A percentile compares a stretch with the other conserved stretches of the same genome.
phyloP scores from a whole-genome alignment of 768 basidiomycete species.

The Tulasnella sp. region DNA sequence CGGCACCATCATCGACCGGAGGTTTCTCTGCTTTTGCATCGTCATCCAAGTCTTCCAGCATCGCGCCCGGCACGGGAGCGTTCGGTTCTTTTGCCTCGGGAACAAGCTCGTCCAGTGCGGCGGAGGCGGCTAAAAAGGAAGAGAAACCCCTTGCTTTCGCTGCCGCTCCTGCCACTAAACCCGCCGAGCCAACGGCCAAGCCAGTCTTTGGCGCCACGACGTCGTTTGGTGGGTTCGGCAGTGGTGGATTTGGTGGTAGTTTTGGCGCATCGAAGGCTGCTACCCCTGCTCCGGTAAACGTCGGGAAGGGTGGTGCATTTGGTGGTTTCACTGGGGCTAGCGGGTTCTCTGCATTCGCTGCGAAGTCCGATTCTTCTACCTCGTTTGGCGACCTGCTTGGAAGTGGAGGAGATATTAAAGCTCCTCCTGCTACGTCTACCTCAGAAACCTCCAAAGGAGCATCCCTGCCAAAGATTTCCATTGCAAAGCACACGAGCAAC shows the following conservation, averaged over 20 bases:
- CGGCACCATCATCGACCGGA: neutral
- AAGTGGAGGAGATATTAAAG: too few relatives aligned
- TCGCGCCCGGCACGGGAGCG: constrained; percentile 6
- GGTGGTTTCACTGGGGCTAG: neutral
- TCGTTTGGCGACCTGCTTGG: too few relatives aligned
- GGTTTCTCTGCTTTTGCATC: neutral
- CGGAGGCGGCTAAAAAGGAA: neutral
- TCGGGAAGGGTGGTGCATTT: neutral
- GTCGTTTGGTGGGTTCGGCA: neutral
- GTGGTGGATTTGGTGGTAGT: constrained; percentile 1
- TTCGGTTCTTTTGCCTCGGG: constrained; percentile 8
- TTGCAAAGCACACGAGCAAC: neutral
- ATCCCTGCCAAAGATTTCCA: neutral
- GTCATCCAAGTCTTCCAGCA: neutral
- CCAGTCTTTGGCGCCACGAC: neutral
- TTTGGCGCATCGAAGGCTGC: constrained; percentile 1
- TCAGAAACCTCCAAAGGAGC: neutral
- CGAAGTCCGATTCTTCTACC: too few relatives aligned
- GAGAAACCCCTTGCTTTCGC: neutral
- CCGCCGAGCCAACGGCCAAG: neutral
- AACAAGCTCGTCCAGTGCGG: neutral
- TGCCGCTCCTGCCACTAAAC: too few relatives aligned
- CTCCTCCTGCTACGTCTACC: neutral
- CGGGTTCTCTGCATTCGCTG: constrained; percentile 3
- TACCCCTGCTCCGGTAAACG: neutral